These are phyloP conservation scores for Aspergillus pseudotamarii DNA, from an alignment of 2,329 filamentous ascomycete species.

Conservation along the genomic window DNA sequence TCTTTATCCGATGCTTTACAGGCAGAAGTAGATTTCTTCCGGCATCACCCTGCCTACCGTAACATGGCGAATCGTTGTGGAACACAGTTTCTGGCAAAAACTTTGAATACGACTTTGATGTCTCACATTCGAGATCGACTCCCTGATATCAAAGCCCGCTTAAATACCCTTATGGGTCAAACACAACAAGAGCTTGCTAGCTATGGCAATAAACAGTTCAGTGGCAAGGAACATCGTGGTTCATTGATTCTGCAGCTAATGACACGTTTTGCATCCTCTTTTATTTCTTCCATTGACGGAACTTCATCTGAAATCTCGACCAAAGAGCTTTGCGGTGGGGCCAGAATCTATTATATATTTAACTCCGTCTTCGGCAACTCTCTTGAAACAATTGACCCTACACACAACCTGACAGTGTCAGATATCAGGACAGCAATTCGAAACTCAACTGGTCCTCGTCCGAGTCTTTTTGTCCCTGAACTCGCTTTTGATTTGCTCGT, in stretches of 20 bases:
- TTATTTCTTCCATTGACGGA: slow-evolving; percentile 97
- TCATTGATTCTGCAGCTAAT: slow-evolving; percentile 95
- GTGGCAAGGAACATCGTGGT: slow-evolving; percentile 92
- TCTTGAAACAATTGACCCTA: slow-evolving; percentile 93
- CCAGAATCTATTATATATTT: slow-evolving; percentile 98
- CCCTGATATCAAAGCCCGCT: slow-evolving; percentile 94
- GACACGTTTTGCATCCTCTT: slow-evolving; percentile 96
- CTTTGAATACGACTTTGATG: slow-evolving; percentile 94
- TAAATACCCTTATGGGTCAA: slow-evolving; percentile 99
- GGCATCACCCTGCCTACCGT: slow-evolving; percentile 92
- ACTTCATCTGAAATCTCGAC: slow-evolving; percentile 98
- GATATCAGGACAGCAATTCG: slow-evolving; percentile 97
- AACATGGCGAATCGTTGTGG: slow-evolving; percentile 94
- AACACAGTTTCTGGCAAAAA: slow-evolving; percentile 92
- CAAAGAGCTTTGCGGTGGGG: slow-evolving; percentile 93
- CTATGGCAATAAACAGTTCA: slow-evolving; percentile 97
- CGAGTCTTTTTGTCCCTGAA: slow-evolving; percentile 95
- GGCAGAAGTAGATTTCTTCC: slow-evolving; percentile 92
- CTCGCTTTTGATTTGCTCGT: slow-evolving; percentile 96
- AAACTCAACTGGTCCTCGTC: slow-evolving; percentile 94
- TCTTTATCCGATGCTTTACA: slow-evolving; percentile 89
- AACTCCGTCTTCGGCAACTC: slow-evolving; percentile 98
- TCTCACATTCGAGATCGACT: slow-evolving; percentile 91
- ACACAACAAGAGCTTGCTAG: slow-evolving; percentile 97
- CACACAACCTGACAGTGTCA: slow-evolving; percentile 87